Evolutionary conservation across 2,329 filamentous ascomycete genomes (phyloP), one percentile per base, ranked within the genome.

Genomic region (Xylaria sp.): DNA sequence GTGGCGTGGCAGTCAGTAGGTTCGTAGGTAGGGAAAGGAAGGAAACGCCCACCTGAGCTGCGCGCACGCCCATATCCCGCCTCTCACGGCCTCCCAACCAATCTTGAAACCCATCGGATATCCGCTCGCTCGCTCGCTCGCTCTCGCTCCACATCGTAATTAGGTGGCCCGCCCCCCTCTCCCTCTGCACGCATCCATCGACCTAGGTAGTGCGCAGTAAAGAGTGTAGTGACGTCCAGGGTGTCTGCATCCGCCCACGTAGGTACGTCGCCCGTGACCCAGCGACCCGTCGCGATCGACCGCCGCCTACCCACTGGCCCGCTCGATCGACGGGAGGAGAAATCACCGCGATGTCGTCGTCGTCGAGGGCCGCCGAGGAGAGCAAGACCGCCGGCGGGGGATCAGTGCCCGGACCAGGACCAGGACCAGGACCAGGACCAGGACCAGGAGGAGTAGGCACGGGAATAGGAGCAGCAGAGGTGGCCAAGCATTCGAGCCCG

Each of bases 361-460:
- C 29, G 29, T 7, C 29, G 29, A 34, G 8, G 29, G 9, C 29
- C 29, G 29, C 11, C 8, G 29, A 34, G 29, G 11, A 13, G 3
- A 34, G 29, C 29, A 13, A 45, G 50, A 48, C 50, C 38, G 50
- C 24, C 39, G 38, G n/a, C n/a, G n/a, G n/a, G n/a, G n/a, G n/a
- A n/a, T n/a, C n/a, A n/a, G n/a, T n/a, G n/a, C 48, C 44, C n/a
- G 9, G 29, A 13, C 9, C 16, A 13, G 29, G 29, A 13, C 29
- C 11, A 13, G 29, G 29, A 13, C 29, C 16, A 13, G 29, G 11
- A 13, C 29, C 11, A 13, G 29, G 29, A 7, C 29, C 9, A 13
- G 29, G 29, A 7, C 29, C 29, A 13, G 29, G 29, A 26, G 24
- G 24, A 26, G 24, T 11, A 26, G 6, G 6, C 11, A 11, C 24